phyloP scores from a whole-genome alignment of 129 eudicot species.

The Flaveria trinervia region DNA sequence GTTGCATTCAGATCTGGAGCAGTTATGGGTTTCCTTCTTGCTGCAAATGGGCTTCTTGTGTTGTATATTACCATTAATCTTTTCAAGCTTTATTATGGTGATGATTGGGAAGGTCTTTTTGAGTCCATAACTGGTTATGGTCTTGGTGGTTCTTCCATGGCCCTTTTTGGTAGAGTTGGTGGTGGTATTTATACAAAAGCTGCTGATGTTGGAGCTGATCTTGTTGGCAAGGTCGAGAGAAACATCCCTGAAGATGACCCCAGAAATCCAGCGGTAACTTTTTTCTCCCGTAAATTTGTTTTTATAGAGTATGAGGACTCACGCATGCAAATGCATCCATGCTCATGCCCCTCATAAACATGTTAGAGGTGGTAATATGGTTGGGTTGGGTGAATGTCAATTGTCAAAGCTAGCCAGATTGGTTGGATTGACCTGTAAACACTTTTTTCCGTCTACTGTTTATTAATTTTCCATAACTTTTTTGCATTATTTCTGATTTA shows the following conservation, averaged over 20 bases:
- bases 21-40: constrained; percentile 93
- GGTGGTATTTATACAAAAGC: constrained; percentile 91
- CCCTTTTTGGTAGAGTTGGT: constrained; percentile 91
- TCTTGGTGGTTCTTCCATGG: constrained; percentile 96
- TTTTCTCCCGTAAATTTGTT: neutral
- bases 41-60: constrained; percentile 91
- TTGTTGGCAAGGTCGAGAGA: constrained; percentile 80
- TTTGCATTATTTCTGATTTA: neutral
- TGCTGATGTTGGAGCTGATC: constrained; percentile 96
- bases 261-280: constrained; percentile 78
- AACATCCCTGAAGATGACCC: constrained; percentile 97
- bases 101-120: constrained; percentile 92
- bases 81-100: constrained; percentile 88
- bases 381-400: neutral
- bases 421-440: neutral
- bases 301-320: neutral
- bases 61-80: constrained; percentile 65
- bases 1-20: constrained; percentile 92
- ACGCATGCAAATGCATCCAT: neutral
- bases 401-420: neutral
- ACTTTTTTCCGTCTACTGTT: neutral
- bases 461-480: neutral
- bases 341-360: constrained; percentile 1
- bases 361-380: neutral
- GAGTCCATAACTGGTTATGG: constrained; percentile 96